Percentiles rank a stretch among this genome's conserved stretches.
Conservation (phyloP, 2,329 filamentous ascomycete genomes). For the Trichoderma pleuroti region DNA sequence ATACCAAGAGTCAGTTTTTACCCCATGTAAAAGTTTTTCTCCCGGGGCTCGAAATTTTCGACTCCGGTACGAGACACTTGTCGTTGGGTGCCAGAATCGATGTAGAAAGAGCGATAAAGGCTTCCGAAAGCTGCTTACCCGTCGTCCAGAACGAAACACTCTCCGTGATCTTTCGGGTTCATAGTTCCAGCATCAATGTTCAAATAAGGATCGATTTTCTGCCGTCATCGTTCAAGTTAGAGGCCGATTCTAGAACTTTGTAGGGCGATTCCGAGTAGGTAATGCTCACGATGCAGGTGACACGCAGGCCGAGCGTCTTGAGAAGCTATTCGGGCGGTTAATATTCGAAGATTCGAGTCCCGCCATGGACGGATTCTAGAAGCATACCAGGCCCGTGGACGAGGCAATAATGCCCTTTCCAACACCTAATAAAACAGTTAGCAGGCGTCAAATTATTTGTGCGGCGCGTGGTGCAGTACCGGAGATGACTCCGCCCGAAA, state of each 20-base stretch:
- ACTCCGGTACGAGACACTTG: background rate
- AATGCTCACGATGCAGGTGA: constrained; percentile 15
- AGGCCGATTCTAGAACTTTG: background rate
- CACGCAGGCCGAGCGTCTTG: constrained; percentile 8
- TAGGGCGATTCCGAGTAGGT: background rate
- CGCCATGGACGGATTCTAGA: background rate
- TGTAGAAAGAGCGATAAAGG: constrained; percentile 24
- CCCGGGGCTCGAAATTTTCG: background rate
- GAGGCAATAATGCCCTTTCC: constrained; percentile 19
- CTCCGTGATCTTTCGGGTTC: constrained; percentile 60
- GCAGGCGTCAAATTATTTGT: background rate
- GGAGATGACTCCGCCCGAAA: constrained; percentile 49
- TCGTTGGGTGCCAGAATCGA: constrained; percentile 11
- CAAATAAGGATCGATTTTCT: constrained; percentile 48
- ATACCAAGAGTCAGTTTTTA: background rate
- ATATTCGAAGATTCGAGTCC: background rate
- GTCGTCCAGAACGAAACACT: constrained; percentile 83
- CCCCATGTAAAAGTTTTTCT: background rate
- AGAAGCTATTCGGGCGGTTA: background rate
- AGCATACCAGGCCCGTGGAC: background rate
- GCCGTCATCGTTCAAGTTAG: constrained; percentile 9
- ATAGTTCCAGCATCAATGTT: constrained; percentile 36
- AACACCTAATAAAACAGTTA: background rate
- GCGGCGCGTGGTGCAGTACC: constrained; percentile 45
- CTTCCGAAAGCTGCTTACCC: constrained; percentile 37